A percentile compares a stretch with the other conserved stretches of the same genome.
Conservation (phyloP, 768 basidiomycete genomes). For the Auricularia cornea region DNA sequence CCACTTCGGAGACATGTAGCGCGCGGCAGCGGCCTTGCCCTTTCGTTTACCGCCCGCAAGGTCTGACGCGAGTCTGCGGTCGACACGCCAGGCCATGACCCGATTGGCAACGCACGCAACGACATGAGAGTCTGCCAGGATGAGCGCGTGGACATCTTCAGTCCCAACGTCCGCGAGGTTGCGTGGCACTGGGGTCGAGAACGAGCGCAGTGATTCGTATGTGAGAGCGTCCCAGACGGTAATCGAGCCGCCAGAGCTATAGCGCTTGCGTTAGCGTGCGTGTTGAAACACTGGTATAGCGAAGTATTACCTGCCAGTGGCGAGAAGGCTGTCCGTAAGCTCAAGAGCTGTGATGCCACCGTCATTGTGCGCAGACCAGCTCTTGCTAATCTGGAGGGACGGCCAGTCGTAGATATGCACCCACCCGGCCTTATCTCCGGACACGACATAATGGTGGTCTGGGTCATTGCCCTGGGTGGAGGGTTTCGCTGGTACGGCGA, state of each 20-base stretch:
- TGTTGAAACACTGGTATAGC: not conserved
- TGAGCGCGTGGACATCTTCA: slow-evolving; percentile 43
- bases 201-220: slow-evolving; percentile 46
- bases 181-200: slow-evolving; percentile 34
- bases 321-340: slow-evolving; percentile 50
- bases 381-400: slow-evolving; percentile 1
- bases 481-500: not conserved
- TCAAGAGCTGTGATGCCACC: slow-evolving; percentile 56
- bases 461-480: slow-evolving; percentile 18
- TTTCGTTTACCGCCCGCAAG: slow-evolving; percentile 3
- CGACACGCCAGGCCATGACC: slow-evolving; percentile 63
- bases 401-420: slow-evolving; percentile 54
- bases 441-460: slow-evolving; percentile 44
- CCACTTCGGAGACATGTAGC: slow-evolving; percentile 24
- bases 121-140: slow-evolving; percentile 47
- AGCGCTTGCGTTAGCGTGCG: not conserved
- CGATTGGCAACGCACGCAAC: slow-evolving; percentile 52
- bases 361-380: slow-evolving; percentile 43
- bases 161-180: slow-evolving; percentile 28
- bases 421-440: slow-evolving; percentile 58
- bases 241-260: slow-evolving; percentile 48
- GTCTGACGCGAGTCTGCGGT: slow-evolving; percentile 14
- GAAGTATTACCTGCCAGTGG: slow-evolving; percentile 38
- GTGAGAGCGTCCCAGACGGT: slow-evolving; percentile 61
- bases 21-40: slow-evolving; percentile 14